Conservation (phyloP, 2,329 filamentous ascomycete species). For the Paecilomyces niveus region DNA sequence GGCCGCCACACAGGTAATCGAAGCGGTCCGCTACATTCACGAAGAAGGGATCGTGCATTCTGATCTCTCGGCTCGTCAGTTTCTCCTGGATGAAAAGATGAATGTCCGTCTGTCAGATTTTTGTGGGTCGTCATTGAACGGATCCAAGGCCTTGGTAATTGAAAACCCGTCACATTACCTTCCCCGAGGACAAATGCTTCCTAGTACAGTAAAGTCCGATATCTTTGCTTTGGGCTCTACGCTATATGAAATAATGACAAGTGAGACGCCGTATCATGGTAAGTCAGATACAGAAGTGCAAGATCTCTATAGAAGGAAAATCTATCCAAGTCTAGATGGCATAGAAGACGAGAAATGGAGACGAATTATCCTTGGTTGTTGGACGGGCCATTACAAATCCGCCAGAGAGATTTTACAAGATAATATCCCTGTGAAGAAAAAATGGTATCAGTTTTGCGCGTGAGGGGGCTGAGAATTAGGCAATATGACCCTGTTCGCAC, state of each 20-base stretch:
- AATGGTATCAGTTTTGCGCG: neutral
- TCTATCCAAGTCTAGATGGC: neutral
- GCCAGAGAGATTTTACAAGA: neutral
- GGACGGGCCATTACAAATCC: neutral
- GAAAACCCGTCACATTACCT: slow-evolving; percentile 5
- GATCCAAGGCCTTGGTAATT: slow-evolving; percentile 2
- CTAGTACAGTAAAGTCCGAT: slow-evolving; percentile 6
- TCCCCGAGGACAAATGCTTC: slow-evolving; percentile 6
- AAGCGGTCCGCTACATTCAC: slow-evolving; percentile 82
- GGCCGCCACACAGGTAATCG: slow-evolving; percentile 62
- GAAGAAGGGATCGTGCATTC: slow-evolving; percentile 76
- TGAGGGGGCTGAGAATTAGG: too few relatives aligned
- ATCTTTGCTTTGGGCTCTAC: slow-evolving; percentile 8
- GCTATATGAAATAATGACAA: slow-evolving; percentile 2
- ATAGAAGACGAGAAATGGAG: neutral
- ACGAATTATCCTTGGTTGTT: neutral
- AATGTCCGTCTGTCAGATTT: slow-evolving; percentile 5
- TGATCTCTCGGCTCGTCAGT: neutral
- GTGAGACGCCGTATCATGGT: slow-evolving; percentile 1
- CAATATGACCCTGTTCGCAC: too few relatives aligned
- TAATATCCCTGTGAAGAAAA: neutral
- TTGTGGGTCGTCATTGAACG: slow-evolving; percentile 1
- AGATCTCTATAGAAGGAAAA: neutral
- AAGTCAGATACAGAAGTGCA: neutral
- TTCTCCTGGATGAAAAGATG: neutral